Evolutionary conservation across 1,284 basidiomycete species (phyloP), one percentile per base, ranked within the genome.

Genomic region (Trametes versicolor): DNA sequence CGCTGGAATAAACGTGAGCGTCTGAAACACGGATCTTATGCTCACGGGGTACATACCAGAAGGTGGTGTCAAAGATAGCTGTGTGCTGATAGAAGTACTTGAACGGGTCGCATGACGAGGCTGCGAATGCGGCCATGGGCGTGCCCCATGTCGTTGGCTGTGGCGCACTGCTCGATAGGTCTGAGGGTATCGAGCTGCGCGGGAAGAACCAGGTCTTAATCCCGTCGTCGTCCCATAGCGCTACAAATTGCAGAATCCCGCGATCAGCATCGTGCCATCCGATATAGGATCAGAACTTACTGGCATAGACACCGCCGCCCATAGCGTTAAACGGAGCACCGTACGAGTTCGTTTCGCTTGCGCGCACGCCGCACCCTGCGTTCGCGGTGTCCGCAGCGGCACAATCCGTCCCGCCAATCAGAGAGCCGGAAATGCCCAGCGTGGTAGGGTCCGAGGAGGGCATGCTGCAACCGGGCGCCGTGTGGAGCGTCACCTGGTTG

Each of bases 401-500:
- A 71, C 91, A 93, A 75, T 92, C 82, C 2, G 86, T 87, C 53
- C 83, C 83, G 51, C 84, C 85, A 23, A 92, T 85, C 25, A 93
- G 77, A 21, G 77, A 81, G 19, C 91, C 91, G 2, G 85, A 79
- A 53, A 89, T 87, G 39, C 80, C 79, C 21, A 91, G 82, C 32
- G 78, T 67, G 37, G 74, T 74, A 7, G 85, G 78, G 73, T 85
- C 85, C 19, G 82, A 74, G 12, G 82, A 83, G 57, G 90, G 69
- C 32, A 93, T 77, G 6, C 79, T 82, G 76, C 94, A 96, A 12
- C 93, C 94, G 27, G 85, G 77, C 67, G 84, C 84, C 9, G 92
- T 93, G 73, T 95, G 93, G 56, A 95, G 83, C 15, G 94, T 94
- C 37, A 88, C 89, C 76, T 94, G 93, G 75, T 95, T 92, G 70